Evolutionary conservation across 75 land plant genomes (phyloP).

Genomic region (Larix kaempferi): DNA sequence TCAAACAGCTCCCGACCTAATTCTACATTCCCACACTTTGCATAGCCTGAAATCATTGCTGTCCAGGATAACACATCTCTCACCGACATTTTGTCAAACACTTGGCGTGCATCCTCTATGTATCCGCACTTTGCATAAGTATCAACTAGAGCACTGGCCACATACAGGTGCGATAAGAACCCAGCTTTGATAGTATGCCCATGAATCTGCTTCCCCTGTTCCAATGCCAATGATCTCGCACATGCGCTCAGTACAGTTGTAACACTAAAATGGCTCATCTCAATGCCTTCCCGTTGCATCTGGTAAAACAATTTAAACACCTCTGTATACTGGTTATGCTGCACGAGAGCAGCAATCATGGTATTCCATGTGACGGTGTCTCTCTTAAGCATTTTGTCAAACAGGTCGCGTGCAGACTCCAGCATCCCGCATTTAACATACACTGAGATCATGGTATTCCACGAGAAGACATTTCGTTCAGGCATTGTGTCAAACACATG

Average conservation of each 20-base stretch:
- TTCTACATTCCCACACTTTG: constrained; percentile 32
- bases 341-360: not conserved
- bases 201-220: constrained; percentile 37
- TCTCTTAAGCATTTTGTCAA: constrained; percentile 36
- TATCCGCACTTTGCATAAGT: constrained; percentile 64
- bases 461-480: constrained; percentile 30
- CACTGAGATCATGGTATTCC: constrained; percentile 48
- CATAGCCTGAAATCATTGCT: constrained; percentile 37
- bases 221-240: constrained; percentile 27
- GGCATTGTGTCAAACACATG: constrained; percentile 32
- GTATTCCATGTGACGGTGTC: not conserved
- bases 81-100: constrained; percentile 16
- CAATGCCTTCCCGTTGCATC: constrained; percentile 20
- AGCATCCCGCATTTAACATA: constrained; percentile 28
- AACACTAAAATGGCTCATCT: constrained; percentile 37
- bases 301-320: not conserved
- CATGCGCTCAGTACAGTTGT: constrained; percentile 48
- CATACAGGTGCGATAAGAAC: constrained; percentile 24
- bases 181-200: constrained; percentile 17
- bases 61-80: constrained; percentile 47
- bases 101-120: constrained; percentile 27
- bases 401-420: constrained; percentile 18
- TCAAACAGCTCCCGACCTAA: constrained; percentile 34
- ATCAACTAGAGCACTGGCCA: constrained; percentile 43
- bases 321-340: not conserved